Evolutionary conservation across 169 alveolate genomes (phyloP).

Genomic region (Plasmodium knowlesi): DNA sequence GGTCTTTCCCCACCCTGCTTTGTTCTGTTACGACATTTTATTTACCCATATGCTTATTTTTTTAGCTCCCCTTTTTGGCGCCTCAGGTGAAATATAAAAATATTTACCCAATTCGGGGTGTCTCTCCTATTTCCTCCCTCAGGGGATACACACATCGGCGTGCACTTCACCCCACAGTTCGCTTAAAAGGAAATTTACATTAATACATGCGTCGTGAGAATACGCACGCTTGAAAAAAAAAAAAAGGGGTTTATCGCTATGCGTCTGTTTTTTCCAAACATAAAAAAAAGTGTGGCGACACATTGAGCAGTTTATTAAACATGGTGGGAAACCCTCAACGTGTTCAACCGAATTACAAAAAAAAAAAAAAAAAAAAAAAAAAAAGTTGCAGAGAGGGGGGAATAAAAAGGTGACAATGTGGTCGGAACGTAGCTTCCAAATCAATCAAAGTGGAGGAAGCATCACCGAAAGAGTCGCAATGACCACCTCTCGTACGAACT

Average conservation of each 20-base stretch:
- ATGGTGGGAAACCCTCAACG: neutral
- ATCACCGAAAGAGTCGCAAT: neutral
- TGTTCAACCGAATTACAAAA: constrained; percentile 7
- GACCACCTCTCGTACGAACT: neutral
- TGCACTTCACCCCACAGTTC: neutral
- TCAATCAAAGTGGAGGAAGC: neutral
- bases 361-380: constrained; percentile 50
- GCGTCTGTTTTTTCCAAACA: neutral
- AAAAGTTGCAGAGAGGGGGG: constrained; percentile 12
- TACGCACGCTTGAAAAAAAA: neutral
- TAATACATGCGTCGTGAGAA: neutral
- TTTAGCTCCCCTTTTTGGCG: neutral
- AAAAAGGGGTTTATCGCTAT: neutral
- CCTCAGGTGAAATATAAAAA: constrained; percentile 49
- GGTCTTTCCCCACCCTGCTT: neutral
- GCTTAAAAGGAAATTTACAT: neutral
- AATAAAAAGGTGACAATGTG: neutral
- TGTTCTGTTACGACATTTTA: neutral
- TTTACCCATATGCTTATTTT: constrained; percentile 24
- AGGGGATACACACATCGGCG: neutral
- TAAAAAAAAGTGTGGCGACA: neutral
- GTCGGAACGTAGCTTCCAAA: neutral
- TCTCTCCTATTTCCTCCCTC: neutral
- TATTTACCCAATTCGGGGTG: constrained; percentile 17
- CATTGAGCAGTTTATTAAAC: neutral